Conservation (phyloP, 768 basidiomycete genomes). For the Xerocomus brunneocitrinus region DNA sequence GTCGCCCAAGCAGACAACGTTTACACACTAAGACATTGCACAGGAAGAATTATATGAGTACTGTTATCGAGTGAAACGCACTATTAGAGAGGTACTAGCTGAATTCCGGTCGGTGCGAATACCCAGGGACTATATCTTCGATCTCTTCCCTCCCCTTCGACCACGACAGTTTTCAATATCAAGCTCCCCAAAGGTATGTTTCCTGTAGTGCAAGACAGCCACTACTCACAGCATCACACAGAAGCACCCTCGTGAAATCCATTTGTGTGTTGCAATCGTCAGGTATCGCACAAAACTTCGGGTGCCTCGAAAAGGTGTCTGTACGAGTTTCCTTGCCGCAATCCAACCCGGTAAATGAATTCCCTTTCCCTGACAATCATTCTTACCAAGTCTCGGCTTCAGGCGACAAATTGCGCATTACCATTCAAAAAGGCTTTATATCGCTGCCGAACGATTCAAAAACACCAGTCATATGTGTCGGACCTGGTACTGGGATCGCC, state of each 20-base stretch:
- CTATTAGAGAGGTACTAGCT: conserved; percentile 76
- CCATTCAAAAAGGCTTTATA: conserved; percentile 61
- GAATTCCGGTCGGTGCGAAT: conserved; percentile 75
- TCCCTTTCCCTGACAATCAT: not conserved
- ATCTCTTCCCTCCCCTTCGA: conserved; percentile 81
- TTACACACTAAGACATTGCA: conserved; percentile 2
- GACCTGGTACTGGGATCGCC: conserved; percentile 93
- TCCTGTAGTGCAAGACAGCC: not conserved
- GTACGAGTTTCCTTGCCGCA: conserved; percentile 71
- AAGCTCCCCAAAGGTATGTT: conserved; percentile 53
- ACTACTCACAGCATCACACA: conserved; percentile 13
- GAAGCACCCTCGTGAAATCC: conserved; percentile 63
- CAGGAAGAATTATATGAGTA: conserved; percentile 94
- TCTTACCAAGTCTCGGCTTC: not conserved
- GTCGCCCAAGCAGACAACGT: conserved; percentile 16
- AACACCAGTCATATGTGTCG: conserved; percentile 81
- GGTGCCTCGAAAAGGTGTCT: conserved; percentile 74
- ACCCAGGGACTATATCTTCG: conserved; percentile 82
- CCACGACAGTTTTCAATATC: conserved; percentile 93
- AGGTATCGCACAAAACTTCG: conserved; percentile 83
- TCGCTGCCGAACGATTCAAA: conserved; percentile 46
- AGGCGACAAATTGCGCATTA: conserved; percentile 62
- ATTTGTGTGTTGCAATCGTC: conserved; percentile 90
- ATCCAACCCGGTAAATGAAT: conserved; percentile 50
- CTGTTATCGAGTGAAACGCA: conserved; percentile 71